phyloP scores from a whole-genome alignment of 2,329 filamentous ascomycete genomes.

The Helminthosporium solani region DNA sequence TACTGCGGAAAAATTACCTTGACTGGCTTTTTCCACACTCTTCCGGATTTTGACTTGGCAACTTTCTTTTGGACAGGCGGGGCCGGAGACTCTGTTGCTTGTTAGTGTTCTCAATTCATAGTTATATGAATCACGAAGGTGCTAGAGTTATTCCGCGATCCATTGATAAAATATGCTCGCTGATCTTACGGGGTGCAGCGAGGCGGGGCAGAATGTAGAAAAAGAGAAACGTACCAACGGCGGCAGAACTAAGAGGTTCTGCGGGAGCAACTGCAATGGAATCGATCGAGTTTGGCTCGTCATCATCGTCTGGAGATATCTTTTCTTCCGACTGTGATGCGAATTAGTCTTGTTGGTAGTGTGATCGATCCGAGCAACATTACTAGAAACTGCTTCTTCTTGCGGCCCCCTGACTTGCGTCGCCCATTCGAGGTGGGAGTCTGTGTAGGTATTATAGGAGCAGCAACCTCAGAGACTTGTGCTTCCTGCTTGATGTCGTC shows the following conservation, averaged over 20 bases:
- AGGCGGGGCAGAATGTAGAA: conserved; percentile 9
- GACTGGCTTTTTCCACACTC: conserved; percentile 24
- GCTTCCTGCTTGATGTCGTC: conserved; percentile 16
- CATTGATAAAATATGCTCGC: not conserved
- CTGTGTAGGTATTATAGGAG: conserved; percentile 14
- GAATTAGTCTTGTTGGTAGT: conserved; percentile 3
- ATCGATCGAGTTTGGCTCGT: conserved; percentile 25
- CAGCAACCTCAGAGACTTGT: conserved; percentile 1
- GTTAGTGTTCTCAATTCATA: not conserved
- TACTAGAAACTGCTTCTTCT: conserved; percentile 35
- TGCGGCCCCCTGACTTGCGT: conserved; percentile 29
- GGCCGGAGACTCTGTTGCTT: conserved; percentile 14
- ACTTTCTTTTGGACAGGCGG: conserved; percentile 10
- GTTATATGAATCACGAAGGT: not conserved
- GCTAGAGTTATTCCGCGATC: not conserved
- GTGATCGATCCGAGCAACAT: conserved; percentile 9
- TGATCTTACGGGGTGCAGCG: conserved; percentile 1
- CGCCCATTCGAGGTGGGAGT: conserved; percentile 19
- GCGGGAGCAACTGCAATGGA: conserved; percentile 13
- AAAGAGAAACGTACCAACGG: conserved; percentile 26
- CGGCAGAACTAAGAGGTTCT: conserved; percentile 24
- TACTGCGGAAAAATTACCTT: conserved; percentile 13
- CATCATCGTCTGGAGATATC: conserved; percentile 33
- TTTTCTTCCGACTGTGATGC: conserved; percentile 28
- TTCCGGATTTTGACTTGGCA: conserved; percentile 24